Conservation (phyloP, 768 basidiomycete genomes). For the Phlebiopsis flavidoalba region DNA sequence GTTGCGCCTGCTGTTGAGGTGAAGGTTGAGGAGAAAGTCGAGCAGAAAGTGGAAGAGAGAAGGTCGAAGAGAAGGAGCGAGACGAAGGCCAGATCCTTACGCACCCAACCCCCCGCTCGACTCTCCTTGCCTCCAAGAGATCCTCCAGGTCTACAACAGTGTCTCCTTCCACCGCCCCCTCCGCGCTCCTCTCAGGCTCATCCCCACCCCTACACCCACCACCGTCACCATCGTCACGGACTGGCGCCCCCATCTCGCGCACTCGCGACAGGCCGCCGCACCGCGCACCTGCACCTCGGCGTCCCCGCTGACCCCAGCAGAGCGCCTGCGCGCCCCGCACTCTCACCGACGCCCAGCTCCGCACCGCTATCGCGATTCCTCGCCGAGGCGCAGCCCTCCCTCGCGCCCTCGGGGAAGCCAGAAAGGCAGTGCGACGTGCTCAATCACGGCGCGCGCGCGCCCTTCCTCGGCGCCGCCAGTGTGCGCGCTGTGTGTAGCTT, state of each 20-base stretch:
- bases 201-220: slow-evolving; percentile 21
- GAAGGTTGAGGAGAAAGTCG: neutral
- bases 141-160: slow-evolving; percentile 20
- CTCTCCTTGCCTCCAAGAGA: slow-evolving; percentile 16
- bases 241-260: neutral
- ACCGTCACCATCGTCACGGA: slow-evolving; percentile 18
- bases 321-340: slow-evolving; percentile 11
- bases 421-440: slow-evolving; percentile 19
- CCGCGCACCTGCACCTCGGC: slow-evolving; percentile 15
- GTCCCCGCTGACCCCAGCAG: too few species aligned
- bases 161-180: slow-evolving; percentile 17
- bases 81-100: neutral
- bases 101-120: slow-evolving; percentile 4
- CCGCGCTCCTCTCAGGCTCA: slow-evolving; percentile 4
- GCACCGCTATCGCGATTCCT: slow-evolving; percentile 41
- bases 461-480: slow-evolving; percentile 23
- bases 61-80: neutral
- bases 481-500: slow-evolving; percentile 25
- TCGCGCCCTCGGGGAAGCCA: neutral
- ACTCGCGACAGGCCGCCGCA: slow-evolving; percentile 1
- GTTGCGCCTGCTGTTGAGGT: neutral
- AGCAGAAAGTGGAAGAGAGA: neutral
- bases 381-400: slow-evolving; percentile 33
- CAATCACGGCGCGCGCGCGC: slow-evolving; percentile 21
- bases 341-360: slow-evolving; percentile 31